Conservation (phyloP, 2,329 filamentous ascomycete species). For the Didymella pomorum region DNA sequence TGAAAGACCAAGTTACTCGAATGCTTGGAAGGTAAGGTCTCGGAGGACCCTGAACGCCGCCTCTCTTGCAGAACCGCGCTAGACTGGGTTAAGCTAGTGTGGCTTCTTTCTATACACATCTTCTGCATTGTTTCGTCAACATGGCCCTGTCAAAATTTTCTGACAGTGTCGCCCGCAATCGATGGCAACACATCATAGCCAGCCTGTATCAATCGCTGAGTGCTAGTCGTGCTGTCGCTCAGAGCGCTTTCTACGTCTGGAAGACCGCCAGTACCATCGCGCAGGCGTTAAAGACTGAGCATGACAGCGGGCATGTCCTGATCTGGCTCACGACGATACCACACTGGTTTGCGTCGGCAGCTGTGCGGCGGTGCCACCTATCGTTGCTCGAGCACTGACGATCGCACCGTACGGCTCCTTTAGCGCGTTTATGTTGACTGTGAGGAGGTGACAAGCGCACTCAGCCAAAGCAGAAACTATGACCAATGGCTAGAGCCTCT, state of each 20-base stretch:
- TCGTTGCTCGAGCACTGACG: neutral
- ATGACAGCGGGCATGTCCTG: no score
- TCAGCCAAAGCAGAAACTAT: neutral
- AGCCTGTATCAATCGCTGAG: neutral
- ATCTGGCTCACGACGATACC: no score
- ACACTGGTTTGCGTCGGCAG: no score
- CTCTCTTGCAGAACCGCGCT: constrained; percentile 1
- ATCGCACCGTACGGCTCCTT: neutral
- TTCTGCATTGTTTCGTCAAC: neutral
- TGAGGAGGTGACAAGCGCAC: neutral
- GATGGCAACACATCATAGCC: neutral
- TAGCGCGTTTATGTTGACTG: neutral
- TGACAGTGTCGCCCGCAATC: no score
- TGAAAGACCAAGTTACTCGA: neutral
- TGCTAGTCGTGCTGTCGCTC: neutral
- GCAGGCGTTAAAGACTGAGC: neutral
- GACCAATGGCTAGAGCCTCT: no score
- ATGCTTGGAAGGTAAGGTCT: neutral
- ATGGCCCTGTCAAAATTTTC: no score
- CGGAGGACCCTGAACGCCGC: neutral
- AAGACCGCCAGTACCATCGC: no score
- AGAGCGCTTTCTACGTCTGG: no score
- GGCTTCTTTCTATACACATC: neutral
- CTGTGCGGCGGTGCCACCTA: neutral
- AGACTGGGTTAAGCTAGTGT: neutral